Evolutionary conservation across 192 early-diverging fungal species (phyloP).

Genomic region (Rhizoclosmatium sp.): DNA sequence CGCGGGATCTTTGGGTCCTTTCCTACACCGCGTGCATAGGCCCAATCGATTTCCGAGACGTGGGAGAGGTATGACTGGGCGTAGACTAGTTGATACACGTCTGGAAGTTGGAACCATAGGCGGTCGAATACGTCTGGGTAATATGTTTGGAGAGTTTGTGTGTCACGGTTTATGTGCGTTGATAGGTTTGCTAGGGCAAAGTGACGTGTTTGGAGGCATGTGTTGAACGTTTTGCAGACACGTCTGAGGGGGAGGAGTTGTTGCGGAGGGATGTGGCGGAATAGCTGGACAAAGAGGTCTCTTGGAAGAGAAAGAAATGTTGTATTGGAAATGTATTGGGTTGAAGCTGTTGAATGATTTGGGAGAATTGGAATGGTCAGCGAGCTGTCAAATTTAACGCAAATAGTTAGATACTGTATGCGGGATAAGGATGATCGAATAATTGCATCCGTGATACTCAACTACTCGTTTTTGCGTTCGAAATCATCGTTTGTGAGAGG

Average conservation of each 20-base stretch:
- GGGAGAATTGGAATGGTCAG: background rate
- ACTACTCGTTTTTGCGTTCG: too few relatives aligned
- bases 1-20: background rate
- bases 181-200: background rate
- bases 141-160: background rate
- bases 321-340: background rate
- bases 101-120: background rate
- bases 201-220: background rate
- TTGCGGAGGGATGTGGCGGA: conserved; percentile 1
- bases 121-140: conserved; percentile 5
- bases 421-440: too few relatives aligned
- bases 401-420: too few relatives aligned
- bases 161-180: background rate
- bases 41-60: background rate
- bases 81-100: background rate
- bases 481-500: too few relatives aligned
- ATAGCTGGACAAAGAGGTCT: background rate
- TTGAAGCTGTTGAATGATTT: background rate
- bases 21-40: background rate
- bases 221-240: conserved; percentile 1
- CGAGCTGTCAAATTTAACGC: too few relatives aligned
- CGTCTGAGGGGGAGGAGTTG: conserved; percentile 1
- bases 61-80: background rate
- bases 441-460: too few relatives aligned
- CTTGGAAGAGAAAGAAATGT: background rate